phyloP scores from a whole-genome alignment of 345 rosid genomes.

The Rhodamnia argentea region DNA sequence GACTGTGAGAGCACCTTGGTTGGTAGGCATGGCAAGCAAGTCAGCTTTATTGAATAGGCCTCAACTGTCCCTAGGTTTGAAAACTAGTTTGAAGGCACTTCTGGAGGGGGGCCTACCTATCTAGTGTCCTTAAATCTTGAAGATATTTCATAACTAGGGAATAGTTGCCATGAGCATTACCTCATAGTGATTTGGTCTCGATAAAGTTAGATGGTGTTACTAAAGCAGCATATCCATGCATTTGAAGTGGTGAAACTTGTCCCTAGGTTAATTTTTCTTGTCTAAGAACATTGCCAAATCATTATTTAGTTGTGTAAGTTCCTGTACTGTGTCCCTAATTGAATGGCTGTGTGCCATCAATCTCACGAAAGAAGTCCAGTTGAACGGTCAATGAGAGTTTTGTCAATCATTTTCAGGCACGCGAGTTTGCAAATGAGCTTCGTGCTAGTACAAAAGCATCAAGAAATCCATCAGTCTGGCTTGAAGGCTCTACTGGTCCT shows the following conservation, averaged over 20 bases:
- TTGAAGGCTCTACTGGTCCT: conserved; percentile 83
- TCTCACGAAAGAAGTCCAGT: neutral
- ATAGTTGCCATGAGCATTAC: neutral
- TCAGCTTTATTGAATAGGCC: neutral
- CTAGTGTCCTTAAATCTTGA: neutral
- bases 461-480: conserved; percentile 89
- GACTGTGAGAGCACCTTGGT: neutral
- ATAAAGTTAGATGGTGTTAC: neutral
- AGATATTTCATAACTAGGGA: neutral
- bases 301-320: neutral
- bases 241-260: neutral
- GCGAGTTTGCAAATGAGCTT: conserved; percentile 98
- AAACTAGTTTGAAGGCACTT: neutral
- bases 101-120: neutral
- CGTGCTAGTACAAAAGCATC: conserved; percentile 99
- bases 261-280: neutral
- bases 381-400: neutral
- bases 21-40: neutral
- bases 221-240: neutral
- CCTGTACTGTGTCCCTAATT: neutral
- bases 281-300: neutral
- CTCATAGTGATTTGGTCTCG: neutral
- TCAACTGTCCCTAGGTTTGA: neutral
- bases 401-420: conserved; percentile 51
- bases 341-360: neutral